phyloP scores from a whole-genome alignment of 768 basidiomycete genomes.

The Leccinellum albellum region DNA sequence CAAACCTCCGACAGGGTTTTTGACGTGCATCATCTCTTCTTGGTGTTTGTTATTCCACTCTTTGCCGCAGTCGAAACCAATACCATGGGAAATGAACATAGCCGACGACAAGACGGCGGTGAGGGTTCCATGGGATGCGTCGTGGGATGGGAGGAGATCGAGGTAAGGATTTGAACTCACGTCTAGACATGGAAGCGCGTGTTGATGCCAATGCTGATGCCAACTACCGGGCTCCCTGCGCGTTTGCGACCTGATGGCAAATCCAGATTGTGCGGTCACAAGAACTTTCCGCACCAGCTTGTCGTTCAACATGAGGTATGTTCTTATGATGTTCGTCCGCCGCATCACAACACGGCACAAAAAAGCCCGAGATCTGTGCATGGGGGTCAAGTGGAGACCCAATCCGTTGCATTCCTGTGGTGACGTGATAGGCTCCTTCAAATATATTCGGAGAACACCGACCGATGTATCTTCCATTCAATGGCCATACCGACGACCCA shows the following conservation, averaged over 20 bases:
- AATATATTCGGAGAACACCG: neutral
- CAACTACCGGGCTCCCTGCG: neutral
- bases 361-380: slow-evolving; percentile 1
- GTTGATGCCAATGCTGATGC: slow-evolving; percentile 9
- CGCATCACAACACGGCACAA: neutral
- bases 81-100: neutral
- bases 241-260: neutral
- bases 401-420: neutral
- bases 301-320: slow-evolving; percentile 2
- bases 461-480: slow-evolving; percentile 4
- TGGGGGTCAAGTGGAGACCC: neutral
- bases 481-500: neutral
- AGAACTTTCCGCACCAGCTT: neutral
- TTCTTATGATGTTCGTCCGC: neutral
- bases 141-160: neutral
- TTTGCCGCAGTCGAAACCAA: neutral
- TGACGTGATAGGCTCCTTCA: neutral
- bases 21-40: neutral
- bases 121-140: neutral
- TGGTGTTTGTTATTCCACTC: neutral
- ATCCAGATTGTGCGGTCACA: neutral
- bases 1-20: neutral
- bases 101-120: neutral
- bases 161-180: neutral
- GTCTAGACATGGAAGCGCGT: slow-evolving; percentile 1